Base-by-base conservation (phyloP, 2,329 filamentous ascomycete species). In the Claviceps maximensis region DNA sequence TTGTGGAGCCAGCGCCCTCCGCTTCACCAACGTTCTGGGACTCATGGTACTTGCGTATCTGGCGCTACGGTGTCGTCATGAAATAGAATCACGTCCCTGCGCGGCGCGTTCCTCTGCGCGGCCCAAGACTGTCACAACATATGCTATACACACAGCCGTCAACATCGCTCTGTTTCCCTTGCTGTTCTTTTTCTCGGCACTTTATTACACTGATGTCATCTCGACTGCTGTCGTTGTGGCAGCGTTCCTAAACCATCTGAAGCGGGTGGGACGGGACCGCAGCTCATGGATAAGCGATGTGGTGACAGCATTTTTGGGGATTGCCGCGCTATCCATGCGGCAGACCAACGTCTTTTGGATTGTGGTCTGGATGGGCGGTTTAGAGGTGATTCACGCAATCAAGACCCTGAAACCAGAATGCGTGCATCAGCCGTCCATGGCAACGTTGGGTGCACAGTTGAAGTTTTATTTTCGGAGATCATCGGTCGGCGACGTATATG, bases 271-370 rank as follows among this genome's bases (percentile, higher is more conserved):
- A 19, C 54, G 58, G 33, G 56, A 61, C 12, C 50, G 47, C 7
- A 67, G 63, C 5, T 68, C 69, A 0, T 17, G 71, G 5, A 3
- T 60, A 8, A 76, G 66, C 45, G 73, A 74, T 49, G 1, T 82
- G 0, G 56, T 59, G 12, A 71, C 73, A 0, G 56, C 87, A 0
- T 1, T 74, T 0, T 65, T 84, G 6, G 89, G 89, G 0, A 57
- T 88, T 0, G 57, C 79, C 1, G 76, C 88, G 1, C 74, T 98
- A 21, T 71, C 78, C 2, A 93, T 95, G 73, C 78, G 93, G 25
- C 93, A 98, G 67, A 98, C 93, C 0, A 98, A 98, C 62, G 86
- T 97, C 53, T 95, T 98, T 65, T 98, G 93, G 93, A 83, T 90
- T 0, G 84, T 87, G 1, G 74, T 90, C 0, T 89, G 87, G 61